Conservation (phyloP, 2,329 filamentous ascomycete genomes). For the Emergomyces pasteurianus region DNA sequence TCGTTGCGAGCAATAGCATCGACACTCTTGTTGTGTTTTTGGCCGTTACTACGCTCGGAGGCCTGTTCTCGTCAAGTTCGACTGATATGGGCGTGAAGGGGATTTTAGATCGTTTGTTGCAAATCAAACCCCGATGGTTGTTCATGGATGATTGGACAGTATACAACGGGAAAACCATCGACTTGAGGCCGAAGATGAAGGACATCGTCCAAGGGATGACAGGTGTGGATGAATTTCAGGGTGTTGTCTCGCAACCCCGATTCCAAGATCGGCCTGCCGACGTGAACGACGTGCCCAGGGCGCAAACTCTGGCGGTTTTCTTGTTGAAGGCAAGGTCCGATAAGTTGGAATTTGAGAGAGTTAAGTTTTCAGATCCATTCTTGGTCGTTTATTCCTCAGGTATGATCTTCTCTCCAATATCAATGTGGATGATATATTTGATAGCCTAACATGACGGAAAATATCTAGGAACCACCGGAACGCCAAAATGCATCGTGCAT, state of each 20-base stretch:
- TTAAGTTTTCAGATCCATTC: conserved; percentile 63
- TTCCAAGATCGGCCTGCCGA: conserved; percentile 48
- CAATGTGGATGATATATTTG: background rate
- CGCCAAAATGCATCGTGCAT: conserved; percentile 78
- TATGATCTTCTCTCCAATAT: background rate
- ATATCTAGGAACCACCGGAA: conserved; percentile 69
- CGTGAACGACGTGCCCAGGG: conserved; percentile 40
- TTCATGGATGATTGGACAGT: conserved; percentile 72
- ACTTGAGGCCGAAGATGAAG: conserved; percentile 60
- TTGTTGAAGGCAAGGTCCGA: conserved; percentile 21
- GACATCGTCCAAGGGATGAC: conserved; percentile 54
- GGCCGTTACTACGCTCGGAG: conserved; percentile 59
- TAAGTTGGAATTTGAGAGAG: conserved; percentile 43
- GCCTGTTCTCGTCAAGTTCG: conserved; percentile 60
- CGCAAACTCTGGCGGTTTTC: conserved; percentile 32
- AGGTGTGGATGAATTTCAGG: conserved; percentile 47
- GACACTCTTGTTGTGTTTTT: conserved; percentile 63
- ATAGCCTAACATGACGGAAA: background rate
- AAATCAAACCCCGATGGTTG: conserved; percentile 66
- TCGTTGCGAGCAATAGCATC: conserved; percentile 63
- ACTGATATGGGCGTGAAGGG: conserved; percentile 78
- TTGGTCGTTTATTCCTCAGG: conserved; percentile 68
- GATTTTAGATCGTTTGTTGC: conserved; percentile 59
- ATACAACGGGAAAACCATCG: conserved; percentile 66
- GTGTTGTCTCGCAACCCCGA: conserved; percentile 54